Evolutionary conservation across 139 green algal genomes (phyloP).

Genomic region (Deuterostichococcus epilithicus): DNA sequence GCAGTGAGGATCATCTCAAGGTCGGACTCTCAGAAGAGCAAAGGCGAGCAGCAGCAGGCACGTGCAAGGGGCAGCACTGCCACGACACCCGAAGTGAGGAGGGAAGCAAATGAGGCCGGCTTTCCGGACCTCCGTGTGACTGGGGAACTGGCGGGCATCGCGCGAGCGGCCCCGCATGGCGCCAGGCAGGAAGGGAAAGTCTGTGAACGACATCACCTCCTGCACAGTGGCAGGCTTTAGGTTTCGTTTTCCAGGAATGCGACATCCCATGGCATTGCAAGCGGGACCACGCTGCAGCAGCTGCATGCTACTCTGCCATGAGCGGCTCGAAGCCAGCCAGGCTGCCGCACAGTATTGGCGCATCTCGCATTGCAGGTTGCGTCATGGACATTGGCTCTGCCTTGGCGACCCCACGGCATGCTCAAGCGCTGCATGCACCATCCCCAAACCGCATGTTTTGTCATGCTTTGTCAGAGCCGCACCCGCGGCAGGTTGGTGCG

Average conservation of each 20-base stretch:
- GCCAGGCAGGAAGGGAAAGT: constrained; percentile 58
- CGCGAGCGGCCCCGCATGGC: constrained; percentile 8
- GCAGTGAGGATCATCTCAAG: too few relatives aligned
- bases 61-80: too few relatives aligned
- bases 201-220: constrained; percentile 68
- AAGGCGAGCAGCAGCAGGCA: too few relatives aligned
- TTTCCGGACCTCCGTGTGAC: constrained; percentile 34
- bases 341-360: constrained; percentile 2
- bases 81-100: too few relatives aligned
- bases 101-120: too few relatives aligned
- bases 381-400: too few relatives aligned
- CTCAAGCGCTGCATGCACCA: neutral
- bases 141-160: constrained; percentile 31
- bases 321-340: too few relatives aligned
- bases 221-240: neutral
- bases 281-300: too few relatives aligned
- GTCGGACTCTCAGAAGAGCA: too few relatives aligned
- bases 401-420: neutral
- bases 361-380: neutral
- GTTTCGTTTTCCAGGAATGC: too few relatives aligned
- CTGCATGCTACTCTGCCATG: too few relatives aligned
- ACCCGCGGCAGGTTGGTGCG: constrained; percentile 71
- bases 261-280: constrained; percentile 13
- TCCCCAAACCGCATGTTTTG: neutral
- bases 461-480: too few relatives aligned